Conservation (phyloP, 768 basidiomycete genomes). For the Lactifluus piperatus region DNA sequence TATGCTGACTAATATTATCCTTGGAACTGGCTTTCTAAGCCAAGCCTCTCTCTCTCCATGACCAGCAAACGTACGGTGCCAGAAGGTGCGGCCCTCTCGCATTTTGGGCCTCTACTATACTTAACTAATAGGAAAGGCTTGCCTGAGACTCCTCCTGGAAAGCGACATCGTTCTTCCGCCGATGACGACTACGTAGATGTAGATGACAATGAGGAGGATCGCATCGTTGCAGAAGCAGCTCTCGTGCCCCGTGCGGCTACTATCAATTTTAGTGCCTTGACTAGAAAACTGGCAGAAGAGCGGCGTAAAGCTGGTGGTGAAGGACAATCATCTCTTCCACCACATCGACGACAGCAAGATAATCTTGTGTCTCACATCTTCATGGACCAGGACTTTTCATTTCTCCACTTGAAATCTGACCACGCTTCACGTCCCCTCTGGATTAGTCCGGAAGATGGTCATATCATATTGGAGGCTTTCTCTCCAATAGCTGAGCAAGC, state of each 20-base stretch:
- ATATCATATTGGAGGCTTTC: slow-evolving; percentile 96
- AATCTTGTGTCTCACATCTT: slow-evolving; percentile 75
- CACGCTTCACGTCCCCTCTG: slow-evolving; percentile 89
- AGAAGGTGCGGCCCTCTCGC: slow-evolving; percentile 23
- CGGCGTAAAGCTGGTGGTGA: slow-evolving; percentile 37
- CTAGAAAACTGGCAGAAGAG: slow-evolving; percentile 65
- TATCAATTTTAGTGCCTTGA: slow-evolving; percentile 82
- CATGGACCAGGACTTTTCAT: slow-evolving; percentile 78
- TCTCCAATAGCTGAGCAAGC: slow-evolving; percentile 97
- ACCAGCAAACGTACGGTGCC: slow-evolving; percentile 17
- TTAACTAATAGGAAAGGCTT: slow-evolving; percentile 12
- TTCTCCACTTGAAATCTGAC: slow-evolving; percentile 81
- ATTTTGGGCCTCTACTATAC: background rate
- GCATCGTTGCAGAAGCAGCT: slow-evolving; percentile 29
- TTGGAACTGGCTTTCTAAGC: too few species aligned
- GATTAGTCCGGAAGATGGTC: slow-evolving; percentile 88
- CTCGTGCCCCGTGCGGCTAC: slow-evolving; percentile 63
- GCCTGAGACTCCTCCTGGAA: slow-evolving; percentile 27
- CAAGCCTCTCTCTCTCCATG: slow-evolving; percentile 1
- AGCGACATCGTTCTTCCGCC: slow-evolving; percentile 37
- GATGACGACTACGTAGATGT: slow-evolving; percentile 52
- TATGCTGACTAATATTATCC: slow-evolving; percentile 5
- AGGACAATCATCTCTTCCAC: slow-evolving; percentile 43
- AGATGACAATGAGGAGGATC: slow-evolving; percentile 49
- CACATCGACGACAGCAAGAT: slow-evolving; percentile 67